Evolutionary conservation across 106 monocot genomes (phyloP).

Genomic region (Hemerocallis citrina): DNA sequence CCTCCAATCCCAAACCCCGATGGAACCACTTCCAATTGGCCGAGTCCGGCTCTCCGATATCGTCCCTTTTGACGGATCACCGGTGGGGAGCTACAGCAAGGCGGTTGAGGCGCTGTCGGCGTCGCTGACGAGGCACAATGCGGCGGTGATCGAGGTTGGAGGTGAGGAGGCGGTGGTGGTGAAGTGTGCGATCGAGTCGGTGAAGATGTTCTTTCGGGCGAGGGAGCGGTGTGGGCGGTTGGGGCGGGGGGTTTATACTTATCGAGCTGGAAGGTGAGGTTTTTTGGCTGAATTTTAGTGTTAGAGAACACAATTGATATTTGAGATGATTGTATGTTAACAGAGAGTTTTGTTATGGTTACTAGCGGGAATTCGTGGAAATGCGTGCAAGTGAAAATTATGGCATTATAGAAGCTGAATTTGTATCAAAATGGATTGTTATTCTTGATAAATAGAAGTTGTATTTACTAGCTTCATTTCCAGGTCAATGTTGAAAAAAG

Average conservation of each 20-base stretch:
- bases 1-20: not conserved
- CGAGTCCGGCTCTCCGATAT: slow-evolving; percentile 55
- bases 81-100: slow-evolving; percentile 20
- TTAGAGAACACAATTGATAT: too few relatives aligned
- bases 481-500: too few relatives aligned
- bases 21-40: slow-evolving; percentile 8
- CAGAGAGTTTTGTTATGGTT: too few relatives aligned
- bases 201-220: slow-evolving; percentile 59
- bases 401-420: too few relatives aligned
- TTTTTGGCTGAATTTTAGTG: too few relatives aligned
- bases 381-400: too few relatives aligned
- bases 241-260: slow-evolving; percentile 34
- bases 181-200: slow-evolving; percentile 69
- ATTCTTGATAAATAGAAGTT: too few relatives aligned
- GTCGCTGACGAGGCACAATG: slow-evolving; percentile 63
- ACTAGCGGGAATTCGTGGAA: too few relatives aligned
- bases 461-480: too few relatives aligned
- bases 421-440: too few relatives aligned
- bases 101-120: slow-evolving; percentile 58
- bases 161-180: slow-evolving; percentile 45
- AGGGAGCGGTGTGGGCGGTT: slow-evolving; percentile 33
- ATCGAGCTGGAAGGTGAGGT: slow-evolving; percentile 61
- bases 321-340: too few relatives aligned
- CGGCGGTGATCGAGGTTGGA: slow-evolving; percentile 62
- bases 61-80: slow-evolving; percentile 55